Evolutionary conservation across 805 yeast species (phyloP).

Genomic region (Wickerhamiella slavikovae): DNA sequence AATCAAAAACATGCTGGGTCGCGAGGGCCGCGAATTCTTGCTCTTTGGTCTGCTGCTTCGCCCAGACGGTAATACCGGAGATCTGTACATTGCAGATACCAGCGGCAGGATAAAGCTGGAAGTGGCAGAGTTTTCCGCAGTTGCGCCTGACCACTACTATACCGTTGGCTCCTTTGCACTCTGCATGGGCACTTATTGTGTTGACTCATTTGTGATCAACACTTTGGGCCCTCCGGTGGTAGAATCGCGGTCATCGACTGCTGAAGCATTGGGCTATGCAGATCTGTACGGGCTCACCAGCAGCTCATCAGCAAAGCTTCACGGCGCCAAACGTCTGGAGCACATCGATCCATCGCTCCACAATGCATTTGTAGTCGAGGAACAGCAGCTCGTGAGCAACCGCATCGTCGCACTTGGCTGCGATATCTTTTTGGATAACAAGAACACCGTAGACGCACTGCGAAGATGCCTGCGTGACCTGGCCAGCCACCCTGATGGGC

Average conservation of each 20-base stretch:
- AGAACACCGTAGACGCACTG: conserved; percentile 38
- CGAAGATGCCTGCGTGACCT: conserved; percentile 37
- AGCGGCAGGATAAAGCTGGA: conserved; percentile 56
- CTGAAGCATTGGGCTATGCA: conserved; percentile 55
- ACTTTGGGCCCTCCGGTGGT: conserved; percentile 75
- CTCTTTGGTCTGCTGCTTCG: conserved; percentile 56
- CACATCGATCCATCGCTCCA: conserved; percentile 43
- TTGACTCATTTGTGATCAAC: conserved; percentile 42
- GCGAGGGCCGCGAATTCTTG: conserved; percentile 56
- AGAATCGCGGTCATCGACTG: conserved; percentile 45
- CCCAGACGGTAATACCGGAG: conserved; percentile 27
- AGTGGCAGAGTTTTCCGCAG: conserved; percentile 29
- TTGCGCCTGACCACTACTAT: conserved; percentile 40
- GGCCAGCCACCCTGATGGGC: conserved; percentile 14
- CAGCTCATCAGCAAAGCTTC: too few species aligned
- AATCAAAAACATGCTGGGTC: conserved; percentile 73
- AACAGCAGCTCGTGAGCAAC: conserved; percentile 34
- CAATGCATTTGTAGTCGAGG: conserved; percentile 31
- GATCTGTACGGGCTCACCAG: conserved; percentile 37
- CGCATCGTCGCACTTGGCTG: conserved; percentile 55
- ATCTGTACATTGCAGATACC: conserved; percentile 65
- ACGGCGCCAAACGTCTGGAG: too few species aligned
- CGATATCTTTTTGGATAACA: conserved; percentile 44
- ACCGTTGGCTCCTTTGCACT: conserved; percentile 59
- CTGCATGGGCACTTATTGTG: conserved; percentile 66